Conservation (phyloP, 495 filamentous ascomycete species). For the Hyaloscypha hepaticicola region DNA sequence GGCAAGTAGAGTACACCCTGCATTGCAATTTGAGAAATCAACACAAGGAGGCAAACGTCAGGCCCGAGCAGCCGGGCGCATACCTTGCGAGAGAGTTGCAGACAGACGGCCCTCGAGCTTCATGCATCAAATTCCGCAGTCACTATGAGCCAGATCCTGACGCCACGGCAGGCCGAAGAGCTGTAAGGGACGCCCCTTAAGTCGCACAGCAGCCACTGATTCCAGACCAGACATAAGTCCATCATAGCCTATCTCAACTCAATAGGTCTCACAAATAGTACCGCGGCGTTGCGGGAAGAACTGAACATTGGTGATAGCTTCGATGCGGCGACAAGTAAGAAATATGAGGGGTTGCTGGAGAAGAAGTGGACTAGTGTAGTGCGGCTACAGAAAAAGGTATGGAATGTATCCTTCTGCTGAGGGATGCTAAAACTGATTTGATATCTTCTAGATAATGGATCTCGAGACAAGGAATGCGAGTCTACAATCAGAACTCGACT, state of each 20-base stretch:
- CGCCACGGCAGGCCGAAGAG: slow-evolving; percentile 80
- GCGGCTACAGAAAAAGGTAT: slow-evolving; percentile 85
- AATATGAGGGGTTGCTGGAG: slow-evolving; percentile 86
- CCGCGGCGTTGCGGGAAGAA: slow-evolving; percentile 64
- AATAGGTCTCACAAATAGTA: slow-evolving; percentile 65
- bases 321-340: slow-evolving; percentile 74
- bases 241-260: slow-evolving; percentile 84
- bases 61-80: slow-evolving; percentile 18
- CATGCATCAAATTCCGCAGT: slow-evolving; percentile 26
- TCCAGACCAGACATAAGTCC: slow-evolving; percentile 70
- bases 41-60: slow-evolving; percentile 1
- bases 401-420: slow-evolving; percentile 15
- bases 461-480: slow-evolving; percentile 69
- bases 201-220: slow-evolving; percentile 8
- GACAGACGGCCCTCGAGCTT: slow-evolving; percentile 10
- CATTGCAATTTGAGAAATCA: slow-evolving; percentile 17
- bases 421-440: slow-evolving; percentile 13
- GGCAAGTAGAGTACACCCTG: background rate
- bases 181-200: slow-evolving; percentile 56
- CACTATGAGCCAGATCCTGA: slow-evolving; percentile 76
- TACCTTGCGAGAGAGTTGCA: slow-evolving; percentile 5
- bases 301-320: slow-evolving; percentile 65
- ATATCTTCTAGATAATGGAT: slow-evolving; percentile 79
- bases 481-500: slow-evolving; percentile 82
- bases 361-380: slow-evolving; percentile 97